Percentiles rank a stretch among this genome's conserved stretches.
phyloP scores from a whole-genome alignment of 2,329 filamentous ascomycete species.

The Pestalotiopsis sp. region DNA sequence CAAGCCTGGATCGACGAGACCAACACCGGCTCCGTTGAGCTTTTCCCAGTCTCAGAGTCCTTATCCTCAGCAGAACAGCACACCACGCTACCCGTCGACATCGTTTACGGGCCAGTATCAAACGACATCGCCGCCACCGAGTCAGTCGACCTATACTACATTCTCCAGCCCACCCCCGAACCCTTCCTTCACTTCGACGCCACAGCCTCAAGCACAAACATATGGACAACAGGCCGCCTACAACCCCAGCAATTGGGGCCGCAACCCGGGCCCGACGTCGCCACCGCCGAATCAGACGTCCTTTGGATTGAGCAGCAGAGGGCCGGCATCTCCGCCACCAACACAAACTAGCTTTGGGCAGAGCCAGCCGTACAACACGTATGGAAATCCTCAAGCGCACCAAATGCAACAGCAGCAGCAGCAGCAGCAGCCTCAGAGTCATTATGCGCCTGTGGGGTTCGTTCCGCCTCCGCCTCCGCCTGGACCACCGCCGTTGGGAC shows the following conservation, averaged over 20 bases:
- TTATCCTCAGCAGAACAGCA: conserved; percentile 38
- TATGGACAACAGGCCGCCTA: conserved; percentile 52
- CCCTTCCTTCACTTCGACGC: conserved; percentile 29
- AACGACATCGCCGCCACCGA: conserved; percentile 57
- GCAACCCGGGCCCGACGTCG: conserved; percentile 55
- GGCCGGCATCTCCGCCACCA: conserved; percentile 61
- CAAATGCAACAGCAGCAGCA: conserved; percentile 43
- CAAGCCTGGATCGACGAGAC: conserved; percentile 39
- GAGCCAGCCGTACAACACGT: conserved; percentile 49
- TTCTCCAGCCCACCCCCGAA: conserved; percentile 45
- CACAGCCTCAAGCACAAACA: conserved; percentile 41
- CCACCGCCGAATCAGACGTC: conserved; percentile 42
- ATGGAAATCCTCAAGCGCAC: conserved; percentile 45
- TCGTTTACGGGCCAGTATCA: conserved; percentile 62
- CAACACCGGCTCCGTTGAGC: conserved; percentile 47
- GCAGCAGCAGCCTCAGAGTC: conserved; percentile 39
- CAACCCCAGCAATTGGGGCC: conserved; percentile 62
- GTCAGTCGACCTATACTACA: conserved; percentile 46
- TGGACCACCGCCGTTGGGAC: conserved; percentile 62
- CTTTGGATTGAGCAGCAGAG: conserved; percentile 36
- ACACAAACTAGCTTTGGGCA: conserved; percentile 37
- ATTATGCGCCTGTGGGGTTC: conserved; percentile 58
- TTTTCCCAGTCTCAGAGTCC: conserved; percentile 48
- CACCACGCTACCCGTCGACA: conserved; percentile 55
- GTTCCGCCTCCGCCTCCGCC: conserved; percentile 67